Percentiles rank a stretch among this genome's conserved stretches.
phyloP scores from a whole-genome alignment of 2,329 filamentous ascomycete species.

The Penicillium polonicum region DNA sequence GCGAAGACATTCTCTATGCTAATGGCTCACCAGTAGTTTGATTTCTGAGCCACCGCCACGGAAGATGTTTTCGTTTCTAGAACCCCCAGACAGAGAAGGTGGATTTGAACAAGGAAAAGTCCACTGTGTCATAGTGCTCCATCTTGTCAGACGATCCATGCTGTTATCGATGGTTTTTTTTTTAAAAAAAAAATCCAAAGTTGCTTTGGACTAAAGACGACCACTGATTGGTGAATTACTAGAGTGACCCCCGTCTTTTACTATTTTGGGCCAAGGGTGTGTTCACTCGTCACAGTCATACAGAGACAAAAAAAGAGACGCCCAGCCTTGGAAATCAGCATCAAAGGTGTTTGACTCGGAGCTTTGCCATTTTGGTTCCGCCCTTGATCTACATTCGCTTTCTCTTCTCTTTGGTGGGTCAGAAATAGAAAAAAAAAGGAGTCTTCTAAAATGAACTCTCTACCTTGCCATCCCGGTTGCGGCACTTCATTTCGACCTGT shows the following conservation, averaged over 20 bases:
- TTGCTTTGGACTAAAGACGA: neutral
- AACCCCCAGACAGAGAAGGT: conserved; percentile 25
- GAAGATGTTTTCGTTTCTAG: conserved; percentile 24
- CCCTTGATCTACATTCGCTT: conserved; percentile 18
- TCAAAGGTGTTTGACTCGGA: conserved; percentile 9
- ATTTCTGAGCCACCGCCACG: conserved; percentile 28
- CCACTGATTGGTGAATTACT: conserved; percentile 1
- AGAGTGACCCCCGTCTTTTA: conserved; percentile 1
- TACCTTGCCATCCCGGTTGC: conserved; percentile 9
- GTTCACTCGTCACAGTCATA: conserved; percentile 20
- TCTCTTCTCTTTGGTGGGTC: conserved; percentile 14
- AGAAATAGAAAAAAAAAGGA: conserved; percentile 4
- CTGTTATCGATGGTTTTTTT: neutral
- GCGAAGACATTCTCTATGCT: too few relatives aligned
- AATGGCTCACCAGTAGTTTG: too few relatives aligned
- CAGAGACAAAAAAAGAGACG: neutral
- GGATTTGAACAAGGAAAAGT: neutral
- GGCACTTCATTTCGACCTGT: conserved; percentile 5
- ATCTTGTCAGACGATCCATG: conserved; percentile 8
- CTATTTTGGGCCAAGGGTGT: neutral
- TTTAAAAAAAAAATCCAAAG: neutral
- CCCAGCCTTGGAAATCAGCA: neutral
- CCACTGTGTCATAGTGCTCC: conserved; percentile 8
- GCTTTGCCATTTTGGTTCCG: conserved; percentile 10
- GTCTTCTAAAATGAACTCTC: neutral